Base-by-base conservation (phyloP, 495 filamentous ascomycete genomes). In the Penicillium angulare region DNA sequence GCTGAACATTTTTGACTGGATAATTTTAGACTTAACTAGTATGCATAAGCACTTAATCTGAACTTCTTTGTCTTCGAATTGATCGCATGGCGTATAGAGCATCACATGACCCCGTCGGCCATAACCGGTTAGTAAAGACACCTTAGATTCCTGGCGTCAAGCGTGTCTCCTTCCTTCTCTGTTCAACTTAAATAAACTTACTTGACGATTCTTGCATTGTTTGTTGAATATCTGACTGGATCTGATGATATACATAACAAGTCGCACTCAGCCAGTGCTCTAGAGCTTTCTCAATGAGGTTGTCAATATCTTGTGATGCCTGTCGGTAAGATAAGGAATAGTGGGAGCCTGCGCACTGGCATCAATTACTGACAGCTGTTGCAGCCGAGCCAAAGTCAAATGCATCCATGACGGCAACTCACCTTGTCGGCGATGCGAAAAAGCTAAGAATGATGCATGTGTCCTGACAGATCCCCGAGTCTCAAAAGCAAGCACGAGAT, bases 301-400 rank as follows among this genome's bases (percentile, higher is more conserved):
- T 75, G 32, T 75, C 71, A 24, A 69, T 72, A 54, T 75, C 71
- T 24, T 75, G 71, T 61, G 64, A 68, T 55, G 56, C 55, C 47
- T 75, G 71, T 55, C 66, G 71, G 70, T 73, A 55, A 26, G 58
- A 43, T 12, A 41, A 21, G 20, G n/a, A 7, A 36, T 3, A n/a
- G 23, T 42, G n/a, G n/a, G n/a, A n/a, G n/a, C n/a, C n/a, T n/a
- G n/a, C n/a, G n/a, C n/a, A n/a, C n/a, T n/a, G n/a, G n/a, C n/a
- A n/a, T n/a, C 31, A 13, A 44, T 17, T 17, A 9, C 15, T 44
- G 34, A 41, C 16, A 3, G 39, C 13, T 43, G 9, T 26, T 2
- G 13, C 35, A 74, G 69, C 12, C 65, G 66, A 50, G 66, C 72
- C 27, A 75, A 75, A 39, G 70, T 75, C 39, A 75, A 74, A 53